Evolutionary conservation across 768 basidiomycete species (phyloP), one percentile per base, ranked within the genome.

Genomic region (Boletus coccyginus): DNA sequence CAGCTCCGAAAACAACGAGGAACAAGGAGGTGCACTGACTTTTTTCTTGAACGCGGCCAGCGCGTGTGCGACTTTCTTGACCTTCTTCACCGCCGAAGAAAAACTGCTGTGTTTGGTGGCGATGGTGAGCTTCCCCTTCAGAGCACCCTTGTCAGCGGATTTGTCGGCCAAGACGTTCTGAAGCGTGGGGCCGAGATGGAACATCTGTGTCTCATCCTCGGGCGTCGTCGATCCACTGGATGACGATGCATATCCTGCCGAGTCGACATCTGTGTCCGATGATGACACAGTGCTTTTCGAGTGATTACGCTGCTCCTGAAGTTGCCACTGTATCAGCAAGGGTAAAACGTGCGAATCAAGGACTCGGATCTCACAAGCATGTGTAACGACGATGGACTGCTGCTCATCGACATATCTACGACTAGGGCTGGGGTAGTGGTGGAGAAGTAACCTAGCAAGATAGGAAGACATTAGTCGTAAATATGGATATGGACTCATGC

Each of bases 201-300:
- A 71, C 8, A 38, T 57, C 45, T 65, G 33, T 2, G 59, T 51
- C 2, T 71, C 70, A 19, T 71, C 68, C 57, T 71, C 70, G 41
- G 68, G 68, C 13, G 68, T 70, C 45, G 68, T 70, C 63, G 67
- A 63, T 24, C 68, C 68, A 47, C 21, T 21, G 21, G 68, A 71
- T 43, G 70, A 70, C 44, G 68, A 70, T 0, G 58, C 41, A 29
- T 69, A 70, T 43, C 56, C 53, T 27, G 36, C 33, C 46, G 58
- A 67, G 46, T 60, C 62, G 11, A 17, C 19, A 11, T 70, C 70
- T 9, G 63, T 70, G 19, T 67, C 70, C 16, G 61, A 58, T 10
- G 70, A 55, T 5, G 55, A 56, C 29, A 59, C 45, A 5, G 55
- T 58, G 21, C n/a, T 60, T 13, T 40, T 46, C 7, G 49, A 59